Base-by-base conservation (phyloP, 805 yeast species). In the Kuraishia piskuri region DNA sequence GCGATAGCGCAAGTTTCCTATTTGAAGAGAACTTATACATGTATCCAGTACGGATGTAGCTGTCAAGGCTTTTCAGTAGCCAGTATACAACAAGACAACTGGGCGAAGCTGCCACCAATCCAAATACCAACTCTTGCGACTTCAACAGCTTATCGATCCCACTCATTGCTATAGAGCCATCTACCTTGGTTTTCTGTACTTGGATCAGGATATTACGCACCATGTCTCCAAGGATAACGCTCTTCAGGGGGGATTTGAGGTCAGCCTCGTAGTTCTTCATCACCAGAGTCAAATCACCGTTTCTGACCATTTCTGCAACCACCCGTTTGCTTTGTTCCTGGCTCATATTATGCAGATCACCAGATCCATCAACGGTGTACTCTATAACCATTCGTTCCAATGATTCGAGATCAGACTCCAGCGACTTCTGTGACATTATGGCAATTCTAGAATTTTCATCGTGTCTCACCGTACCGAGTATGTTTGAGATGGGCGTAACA, bases 131-230 rank as follows among this genome's bases (percentile, higher is more conserved):
- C 65, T 94, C 96, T 70, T 92, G 99, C 51, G 94, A 85, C 66
- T 90, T 86, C 48, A 94, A 76, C 58, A 92, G 72, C 64, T 88
- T 85, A 68, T 94, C 98, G 57, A 94, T 91, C 8, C 98, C 98
- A 59, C 79, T 81, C 56, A 92, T 79, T 0, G 97, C 98, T 4
- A 90, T 72, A 40, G 88, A 90, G 8, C 96, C 96, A 66, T 92
- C 99, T 6, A 94, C 97, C 68, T 92, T 92, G 12, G 96, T 86
- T 69, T 94, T 92, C 67, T 92, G 99, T n/a, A 94, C 74, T 67
- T 94, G 98, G 57, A 92, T 91, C 62, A 94, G 70, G 49, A 94
- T 67, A 17, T 91, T 83, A 53, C 96, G 76, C 8, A 90, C 68
- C 58, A 92, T 75, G 54, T 83, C 80, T 3, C 98, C 99, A 1